A percentile compares a stretch with the other conserved stretches of the same genome.
phyloP scores from a whole-genome alignment of 179 eudicot genomes.

The Amaranthus tricolor region DNA sequence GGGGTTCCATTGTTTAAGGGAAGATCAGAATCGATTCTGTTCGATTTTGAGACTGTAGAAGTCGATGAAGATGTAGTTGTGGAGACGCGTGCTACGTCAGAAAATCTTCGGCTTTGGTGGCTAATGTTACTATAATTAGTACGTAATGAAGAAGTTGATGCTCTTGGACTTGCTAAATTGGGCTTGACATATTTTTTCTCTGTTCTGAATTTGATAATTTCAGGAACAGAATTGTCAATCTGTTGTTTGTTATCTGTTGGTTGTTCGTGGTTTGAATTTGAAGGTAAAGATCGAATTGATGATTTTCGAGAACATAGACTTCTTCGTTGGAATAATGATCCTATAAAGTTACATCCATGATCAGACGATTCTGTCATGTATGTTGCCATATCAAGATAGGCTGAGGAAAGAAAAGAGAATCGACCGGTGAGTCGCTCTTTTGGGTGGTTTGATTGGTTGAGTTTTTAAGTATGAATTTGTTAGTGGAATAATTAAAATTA shows the following conservation, averaged over 20 bases:
- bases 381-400: conserved; percentile 14
- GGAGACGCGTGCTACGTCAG: conserved; percentile 34
- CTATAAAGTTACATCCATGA: conserved; percentile 45
- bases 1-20: conserved; percentile 17
- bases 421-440: no score
- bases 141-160: conserved; percentile 9
- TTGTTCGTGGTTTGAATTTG: conserved; percentile 5
- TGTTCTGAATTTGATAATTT: neutral
- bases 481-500: no score
- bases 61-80: conserved; percentile 23
- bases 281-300: conserved; percentile 26
- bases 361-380: conserved; percentile 29
- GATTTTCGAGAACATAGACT: conserved; percentile 21
- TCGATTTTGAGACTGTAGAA: conserved; percentile 23
- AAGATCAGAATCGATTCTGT: conserved; percentile 16
- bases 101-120: conserved; percentile 19
- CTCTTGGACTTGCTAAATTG: conserved; percentile 19
- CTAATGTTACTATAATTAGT: neutral
- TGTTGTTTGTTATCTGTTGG: conserved; percentile 16
- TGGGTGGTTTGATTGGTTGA: no score
- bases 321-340: conserved; percentile 29
- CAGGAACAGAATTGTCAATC: conserved; percentile 11
- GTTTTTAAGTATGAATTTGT: no score
- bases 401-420: no score
- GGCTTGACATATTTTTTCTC: conserved; percentile 15